These are phyloP conservation scores for Lupinus albus DNA, from an alignment of 306 rosid species.

Conservation along the genomic window DNA sequence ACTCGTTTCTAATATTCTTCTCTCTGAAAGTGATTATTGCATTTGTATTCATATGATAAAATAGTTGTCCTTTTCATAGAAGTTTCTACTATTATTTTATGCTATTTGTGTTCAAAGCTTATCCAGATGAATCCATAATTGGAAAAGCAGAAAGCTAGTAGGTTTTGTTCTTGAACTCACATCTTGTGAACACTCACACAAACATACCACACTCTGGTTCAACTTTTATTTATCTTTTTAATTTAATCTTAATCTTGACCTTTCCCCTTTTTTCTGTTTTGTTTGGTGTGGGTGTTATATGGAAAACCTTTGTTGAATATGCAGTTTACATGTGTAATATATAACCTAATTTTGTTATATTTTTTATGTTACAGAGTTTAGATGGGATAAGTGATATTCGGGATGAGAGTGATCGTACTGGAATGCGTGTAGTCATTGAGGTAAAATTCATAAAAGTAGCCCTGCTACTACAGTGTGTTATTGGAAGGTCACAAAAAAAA, in stretches of 20 bases:
- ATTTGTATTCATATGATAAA: too few relatives aligned
- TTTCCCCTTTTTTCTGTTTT: background rate
- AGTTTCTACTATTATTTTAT: background rate
- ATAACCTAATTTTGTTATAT: slow-evolving; percentile 10
- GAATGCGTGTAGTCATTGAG: slow-evolving; percentile 97
- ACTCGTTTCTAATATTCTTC: too few relatives aligned
- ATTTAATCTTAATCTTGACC: background rate
- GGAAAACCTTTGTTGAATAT: slow-evolving; percentile 4
- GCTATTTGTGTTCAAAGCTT: background rate
- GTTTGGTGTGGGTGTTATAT: background rate
- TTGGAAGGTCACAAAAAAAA: background rate
- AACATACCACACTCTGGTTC: background rate
- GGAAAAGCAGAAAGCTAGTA: slow-evolving; percentile 7
- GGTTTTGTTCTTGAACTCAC: background rate
- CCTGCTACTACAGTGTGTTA: slow-evolving; percentile 7
- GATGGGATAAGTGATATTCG: slow-evolving; percentile 94
- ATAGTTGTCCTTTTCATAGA: too few relatives aligned
- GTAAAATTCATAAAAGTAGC: slow-evolving; percentile 44
- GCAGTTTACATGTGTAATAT: slow-evolving; percentile 22
- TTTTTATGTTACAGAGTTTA: slow-evolving; percentile 56
- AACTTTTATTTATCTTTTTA: background rate
- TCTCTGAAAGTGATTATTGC: too few relatives aligned
- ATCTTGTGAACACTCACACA: background rate
- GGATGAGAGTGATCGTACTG: slow-evolving; percentile 96
- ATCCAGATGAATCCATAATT: background rate